These are phyloP conservation scores for Penicillium arizonense DNA, from an alignment of 495 filamentous ascomycete genomes.

Conservation along the genomic window DNA sequence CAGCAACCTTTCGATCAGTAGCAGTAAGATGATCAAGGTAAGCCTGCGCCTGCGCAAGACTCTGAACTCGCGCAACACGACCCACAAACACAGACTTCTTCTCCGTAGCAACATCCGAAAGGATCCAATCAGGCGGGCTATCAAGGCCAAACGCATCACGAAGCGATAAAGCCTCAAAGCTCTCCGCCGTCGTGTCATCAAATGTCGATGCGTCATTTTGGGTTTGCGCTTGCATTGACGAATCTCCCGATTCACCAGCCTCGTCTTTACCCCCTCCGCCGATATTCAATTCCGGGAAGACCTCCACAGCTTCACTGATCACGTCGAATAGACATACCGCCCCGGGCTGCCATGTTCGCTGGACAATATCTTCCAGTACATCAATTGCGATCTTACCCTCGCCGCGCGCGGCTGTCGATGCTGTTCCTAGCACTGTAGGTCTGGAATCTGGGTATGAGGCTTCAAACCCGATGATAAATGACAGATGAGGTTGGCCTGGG, in stretches of 20 bases:
- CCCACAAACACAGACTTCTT: conserved; percentile 89
- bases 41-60: conserved; percentile 62
- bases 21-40: conserved; percentile 71
- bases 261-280: conserved; percentile 24
- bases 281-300: conserved; percentile 48
- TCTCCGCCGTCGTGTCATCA: conserved; percentile 15
- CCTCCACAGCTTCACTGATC: conserved; percentile 56
- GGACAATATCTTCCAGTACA: conserved; percentile 63
- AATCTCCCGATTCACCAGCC: background rate
- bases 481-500: conserved; percentile 42
- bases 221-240: conserved; percentile 4
- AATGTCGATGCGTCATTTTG: conserved; percentile 14
- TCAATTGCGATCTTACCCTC: conserved; percentile 65
- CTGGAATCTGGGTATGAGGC: conserved; percentile 67
- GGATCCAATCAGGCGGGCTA: conserved; percentile 60
- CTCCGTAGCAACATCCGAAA: conserved; percentile 71
- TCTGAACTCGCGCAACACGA: conserved; percentile 64
- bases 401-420: conserved; percentile 53
- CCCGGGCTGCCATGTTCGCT: conserved; percentile 64
- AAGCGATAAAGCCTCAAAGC: conserved; percentile 29
- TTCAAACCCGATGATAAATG: conserved; percentile 67
- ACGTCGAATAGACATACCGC: conserved; percentile 87
- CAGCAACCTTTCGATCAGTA: conserved; percentile 76
- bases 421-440: conserved; percentile 66
- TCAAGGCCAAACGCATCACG: conserved; percentile 37